Base-by-base conservation (phyloP, 345 rosid species). In the Combretum micranthum region DNA sequence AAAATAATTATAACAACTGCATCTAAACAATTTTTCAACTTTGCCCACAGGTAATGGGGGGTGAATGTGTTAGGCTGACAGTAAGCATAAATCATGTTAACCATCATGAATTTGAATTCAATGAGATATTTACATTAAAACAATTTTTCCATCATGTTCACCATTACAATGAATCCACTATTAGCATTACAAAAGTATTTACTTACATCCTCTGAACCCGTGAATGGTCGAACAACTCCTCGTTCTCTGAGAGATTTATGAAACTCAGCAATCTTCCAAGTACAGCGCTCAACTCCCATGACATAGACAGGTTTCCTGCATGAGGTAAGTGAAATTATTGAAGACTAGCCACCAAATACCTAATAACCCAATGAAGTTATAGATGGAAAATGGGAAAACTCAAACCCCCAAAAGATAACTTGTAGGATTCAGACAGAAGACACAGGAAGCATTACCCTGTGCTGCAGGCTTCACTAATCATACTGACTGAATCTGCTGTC, bases 161-260 rank as follows among this genome's bases (percentile, higher is more conserved):
- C 52, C 1, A 19, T 9, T 18, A 12, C 17, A 1, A 15, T 3
- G 18, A 42, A 44, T 12, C 1, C 15, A 59, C 32, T 14, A 13
- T 47, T 18, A 21, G 45, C 52, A 45, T 48, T 21, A 22, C 4
- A 32, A 15, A 19, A 6, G 52, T 12, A 37, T 16, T 61, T 64
- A 75, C 97, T 90, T 75, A 93, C 99, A 68, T 93, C 97, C 77
- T 90, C 95, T n/a, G 80, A 73, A 59, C 95, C 97, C 17, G 82
- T 77, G 63, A 90, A 90, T 59, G 95, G 69, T 69, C 88, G 85
- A 71, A 83, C 84, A 1, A 85, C 79, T 50, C 99, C 99, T 69
- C 87, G 79, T 60, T 85, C 96, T 66, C 71, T 82, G 77, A 89
- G 72, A 59, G 92, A 74, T 71, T 82, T 85, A 56, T 93, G 96